These are phyloP conservation scores for Trametes maxima DNA, from an alignment of 768 basidiomycete genomes.

Conservation along the genomic window DNA sequence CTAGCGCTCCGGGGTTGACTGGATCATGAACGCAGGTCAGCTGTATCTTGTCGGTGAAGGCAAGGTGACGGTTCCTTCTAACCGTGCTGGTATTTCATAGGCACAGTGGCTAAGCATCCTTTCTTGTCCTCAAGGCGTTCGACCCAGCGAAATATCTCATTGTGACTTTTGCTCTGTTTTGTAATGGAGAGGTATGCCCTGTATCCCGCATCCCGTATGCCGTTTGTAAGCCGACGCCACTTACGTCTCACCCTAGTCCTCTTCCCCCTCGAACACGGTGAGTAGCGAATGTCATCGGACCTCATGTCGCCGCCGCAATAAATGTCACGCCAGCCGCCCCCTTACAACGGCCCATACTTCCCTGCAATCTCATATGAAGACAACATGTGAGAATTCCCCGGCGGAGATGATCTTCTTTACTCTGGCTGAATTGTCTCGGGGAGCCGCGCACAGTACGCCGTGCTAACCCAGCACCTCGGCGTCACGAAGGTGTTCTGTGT, in stretches of 20 bases:
- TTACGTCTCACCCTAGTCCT: constrained; percentile 22
- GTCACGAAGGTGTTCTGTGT: constrained; percentile 28
- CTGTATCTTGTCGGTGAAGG: constrained; percentile 27
- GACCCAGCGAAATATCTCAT: constrained; percentile 32
- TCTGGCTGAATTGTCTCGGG: background rate
- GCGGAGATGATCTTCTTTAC: background rate
- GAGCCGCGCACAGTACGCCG: constrained; percentile 32
- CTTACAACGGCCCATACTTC: constrained; percentile 37
- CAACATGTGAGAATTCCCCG: constrained; percentile 27
- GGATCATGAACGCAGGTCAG: constrained; percentile 19
- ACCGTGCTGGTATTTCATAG: background rate
- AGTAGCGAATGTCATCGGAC: background rate
- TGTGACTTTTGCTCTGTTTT: constrained; percentile 34
- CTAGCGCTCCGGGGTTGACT: background rate
- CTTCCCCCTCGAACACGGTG: constrained; percentile 35
- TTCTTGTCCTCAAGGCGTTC: constrained; percentile 19
- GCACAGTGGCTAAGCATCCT: background rate
- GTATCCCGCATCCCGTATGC: background rate
- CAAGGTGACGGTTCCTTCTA: constrained; percentile 13
- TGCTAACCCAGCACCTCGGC: constrained; percentile 29
- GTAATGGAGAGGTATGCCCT: constrained; percentile 34
- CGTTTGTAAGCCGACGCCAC: no score
- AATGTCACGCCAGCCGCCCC: constrained; percentile 28
- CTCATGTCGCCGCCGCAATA: background rate
- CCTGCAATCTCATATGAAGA: constrained; percentile 35